Percentiles rank a stretch among this genome's conserved stretches.
Evolutionary conservation across 257 asterid genomes (phyloP).

Genomic region (Vinca minor): DNA sequence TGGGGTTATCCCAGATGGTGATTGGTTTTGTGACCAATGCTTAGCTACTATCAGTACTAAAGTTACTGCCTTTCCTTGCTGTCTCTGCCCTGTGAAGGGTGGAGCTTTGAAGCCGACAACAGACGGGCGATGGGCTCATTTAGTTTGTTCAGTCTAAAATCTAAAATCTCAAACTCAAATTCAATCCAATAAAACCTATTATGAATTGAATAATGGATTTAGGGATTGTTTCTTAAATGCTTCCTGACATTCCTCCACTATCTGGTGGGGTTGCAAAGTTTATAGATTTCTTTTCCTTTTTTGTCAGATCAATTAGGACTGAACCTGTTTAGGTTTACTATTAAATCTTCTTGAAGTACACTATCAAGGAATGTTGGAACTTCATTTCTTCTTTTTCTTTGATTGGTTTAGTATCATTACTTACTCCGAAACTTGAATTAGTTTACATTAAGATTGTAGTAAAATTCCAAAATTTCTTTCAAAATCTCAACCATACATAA

Average conservation of each 20-base stretch:
- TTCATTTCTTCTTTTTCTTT: neutral
- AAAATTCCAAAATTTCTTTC: no score
- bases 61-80: conserved; percentile 28
- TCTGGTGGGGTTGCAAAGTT: conserved; percentile 5
- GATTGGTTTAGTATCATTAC: no score
- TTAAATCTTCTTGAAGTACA: neutral
- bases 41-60: conserved; percentile 14
- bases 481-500: no score
- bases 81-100: conserved; percentile 53
- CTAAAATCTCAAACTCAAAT: no score
- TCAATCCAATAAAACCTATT: neutral
- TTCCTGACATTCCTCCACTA: neutral
- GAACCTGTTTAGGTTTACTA: neutral
- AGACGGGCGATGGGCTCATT: conserved; percentile 75
- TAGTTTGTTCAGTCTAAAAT: conserved; percentile 65
- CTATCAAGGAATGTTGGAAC: neutral
- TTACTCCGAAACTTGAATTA: no score
- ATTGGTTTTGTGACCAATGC: conserved; percentile 78
- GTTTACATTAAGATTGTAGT: no score
- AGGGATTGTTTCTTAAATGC: neutral
- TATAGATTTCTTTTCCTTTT: neutral
- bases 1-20: conserved; percentile 75
- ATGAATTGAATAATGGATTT: neutral
- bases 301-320: neutral
- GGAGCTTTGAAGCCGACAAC: conserved; percentile 77